Evolutionary conservation across 2,329 filamentous ascomycete genomes (phyloP), one percentile per base, ranked within the genome.

Genomic region (Emericellopsis cladophorae): DNA sequence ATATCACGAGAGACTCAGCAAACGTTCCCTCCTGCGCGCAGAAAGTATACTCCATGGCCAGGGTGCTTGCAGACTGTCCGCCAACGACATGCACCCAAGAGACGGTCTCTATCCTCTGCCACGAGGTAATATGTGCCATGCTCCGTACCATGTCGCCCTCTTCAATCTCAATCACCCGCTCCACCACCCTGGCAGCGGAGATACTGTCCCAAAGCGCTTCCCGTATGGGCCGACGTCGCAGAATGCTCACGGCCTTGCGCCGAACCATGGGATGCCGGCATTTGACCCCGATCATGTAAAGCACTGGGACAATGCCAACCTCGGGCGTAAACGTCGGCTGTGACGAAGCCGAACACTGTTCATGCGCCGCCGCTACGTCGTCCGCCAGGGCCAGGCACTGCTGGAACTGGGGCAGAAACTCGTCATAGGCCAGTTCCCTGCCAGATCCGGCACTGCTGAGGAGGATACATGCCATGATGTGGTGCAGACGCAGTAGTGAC

Each of bases 201-300:
- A 50, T 44, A 38, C 56, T 61, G 48, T 59, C 53, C 58, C 58
- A 61, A 45, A 52, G 49, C 8, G 52, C 58, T 44, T 61, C 59
- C 40, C 49, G 51, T 34, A 57, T 46, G 26, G 45, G 44, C 24
- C 44, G 46, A n/a, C 45, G 39, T 36, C 46, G 47, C 38, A 59
- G 41, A 15, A 58, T 47, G 18, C 40, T 35, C 43, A 61, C 42
- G 29, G 45, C 52, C 40, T 55, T 43, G 31, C 58, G 59, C 31
- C 59, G 52, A 32, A 61, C 47, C 3, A 18, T 33, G 1, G 58
- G 55, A 48, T 61, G 45, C 22, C 59, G 53, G 46, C 59, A 62
- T 47, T 61, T 60, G 40, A 40, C 48, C n/a, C 57, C 58, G 26
- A 58, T 51, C 5, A 60, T 54, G 47, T 53, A 62, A 16, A 61